A percentile compares a stretch with the other conserved stretches of the same genome.
Conservation (phyloP, 106 monocot species). For the Apostasia ramifera region DNA sequence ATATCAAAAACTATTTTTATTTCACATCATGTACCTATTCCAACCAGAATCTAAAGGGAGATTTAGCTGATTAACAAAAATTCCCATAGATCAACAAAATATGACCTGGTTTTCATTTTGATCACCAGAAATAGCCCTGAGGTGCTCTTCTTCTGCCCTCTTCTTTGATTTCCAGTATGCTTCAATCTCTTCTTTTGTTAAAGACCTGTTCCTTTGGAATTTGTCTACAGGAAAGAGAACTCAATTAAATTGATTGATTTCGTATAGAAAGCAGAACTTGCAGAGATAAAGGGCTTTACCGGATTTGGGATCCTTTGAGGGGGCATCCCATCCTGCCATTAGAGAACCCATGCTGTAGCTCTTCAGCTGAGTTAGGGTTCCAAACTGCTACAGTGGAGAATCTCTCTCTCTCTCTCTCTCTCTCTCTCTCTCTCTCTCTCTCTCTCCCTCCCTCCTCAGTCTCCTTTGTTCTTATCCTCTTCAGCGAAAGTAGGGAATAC, state of each 20-base stretch:
- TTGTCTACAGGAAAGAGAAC: constrained; percentile 12
- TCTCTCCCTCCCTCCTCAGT: too few relatives aligned
- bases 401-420: too few relatives aligned
- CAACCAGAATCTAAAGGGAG: neutral
- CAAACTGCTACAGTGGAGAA: too few relatives aligned
- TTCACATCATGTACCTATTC: neutral
- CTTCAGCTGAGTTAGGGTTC: too few relatives aligned
- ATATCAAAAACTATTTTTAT: neutral
- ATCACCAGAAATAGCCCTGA: neutral
- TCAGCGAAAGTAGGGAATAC: too few relatives aligned
- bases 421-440: too few relatives aligned
- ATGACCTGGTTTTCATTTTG: constrained; percentile 18
- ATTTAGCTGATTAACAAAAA: too few relatives aligned
- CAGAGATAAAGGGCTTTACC: constrained; percentile 10
- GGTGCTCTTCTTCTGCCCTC: constrained; percentile 13
- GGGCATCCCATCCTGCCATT: constrained; percentile 40
- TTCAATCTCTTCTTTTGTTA: constrained; percentile 40
- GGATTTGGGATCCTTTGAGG: constrained; percentile 19
- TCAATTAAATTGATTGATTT: neutral
- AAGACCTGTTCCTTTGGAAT: constrained; percentile 34
- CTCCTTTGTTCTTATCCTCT: too few relatives aligned
- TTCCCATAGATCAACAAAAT: neutral
- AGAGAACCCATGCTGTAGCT: constrained; percentile 28
- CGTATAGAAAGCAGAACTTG: neutral
- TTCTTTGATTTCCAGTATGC: constrained; percentile 43